Evolutionary conservation across 441 rosid genomes (phyloP).

Genomic region (Oxalis stricta): DNA sequence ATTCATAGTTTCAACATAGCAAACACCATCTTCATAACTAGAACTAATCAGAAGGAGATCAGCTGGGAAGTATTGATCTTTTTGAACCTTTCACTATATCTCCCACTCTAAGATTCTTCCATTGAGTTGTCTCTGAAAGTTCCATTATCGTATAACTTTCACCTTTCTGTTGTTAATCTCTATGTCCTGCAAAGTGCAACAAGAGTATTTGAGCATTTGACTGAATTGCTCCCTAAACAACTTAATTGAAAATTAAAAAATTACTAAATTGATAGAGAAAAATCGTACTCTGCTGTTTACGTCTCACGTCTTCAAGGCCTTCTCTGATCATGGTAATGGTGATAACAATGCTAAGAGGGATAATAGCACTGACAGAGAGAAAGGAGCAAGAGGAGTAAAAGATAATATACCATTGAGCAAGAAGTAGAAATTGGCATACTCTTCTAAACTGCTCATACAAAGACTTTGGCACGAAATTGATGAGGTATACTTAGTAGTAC

Average conservation of each 20-base stretch:
- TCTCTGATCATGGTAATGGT: conserved; percentile 62
- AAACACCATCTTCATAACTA: conserved; percentile 49
- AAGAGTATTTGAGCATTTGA: not conserved
- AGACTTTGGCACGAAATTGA: conserved; percentile 57
- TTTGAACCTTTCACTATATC: conserved; percentile 52
- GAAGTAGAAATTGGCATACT: conserved; percentile 62
- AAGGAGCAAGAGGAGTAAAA: conserved; percentile 46
- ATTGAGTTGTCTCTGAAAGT: conserved; percentile 27
- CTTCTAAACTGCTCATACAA: conserved; percentile 69
- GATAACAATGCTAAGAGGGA: conserved; percentile 43
- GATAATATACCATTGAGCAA: conserved; percentile 44
- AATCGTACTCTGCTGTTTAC: conserved; percentile 44
- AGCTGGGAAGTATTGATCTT: conserved; percentile 61
- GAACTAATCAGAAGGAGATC: conserved; percentile 52
- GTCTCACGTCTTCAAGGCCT: conserved; percentile 56
- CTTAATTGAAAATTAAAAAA: not conserved
- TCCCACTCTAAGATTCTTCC: conserved; percentile 60
- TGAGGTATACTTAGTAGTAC: conserved; percentile 45
- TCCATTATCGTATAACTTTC: conserved; percentile 31
- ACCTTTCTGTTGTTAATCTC: conserved; percentile 54
- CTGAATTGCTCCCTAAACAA: too few species aligned
- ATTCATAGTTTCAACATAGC: conserved; percentile 72
- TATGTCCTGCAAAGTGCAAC: conserved; percentile 25
- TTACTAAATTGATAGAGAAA: not conserved
- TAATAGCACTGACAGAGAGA: conserved; percentile 34